phyloP scores from a whole-genome alignment of 192 early-diverging fungal genomes.

The Endogone sp. region DNA sequence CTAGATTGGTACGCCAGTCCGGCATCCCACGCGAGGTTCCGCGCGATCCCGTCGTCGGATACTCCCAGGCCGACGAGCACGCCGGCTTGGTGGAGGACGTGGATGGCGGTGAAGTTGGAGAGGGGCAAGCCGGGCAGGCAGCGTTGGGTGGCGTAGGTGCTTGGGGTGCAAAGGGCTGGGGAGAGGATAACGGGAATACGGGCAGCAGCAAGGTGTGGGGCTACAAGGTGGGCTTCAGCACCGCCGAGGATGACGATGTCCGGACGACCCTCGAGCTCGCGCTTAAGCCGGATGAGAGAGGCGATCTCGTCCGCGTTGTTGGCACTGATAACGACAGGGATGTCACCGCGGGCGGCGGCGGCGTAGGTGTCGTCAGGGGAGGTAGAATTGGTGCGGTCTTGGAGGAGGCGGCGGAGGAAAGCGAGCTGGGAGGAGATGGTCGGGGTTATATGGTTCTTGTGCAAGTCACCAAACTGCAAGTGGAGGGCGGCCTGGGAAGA shows the following conservation, averaged over 20 bases:
- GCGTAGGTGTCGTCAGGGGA: constrained; percentile 17
- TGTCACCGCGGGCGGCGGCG: constrained; percentile 39
- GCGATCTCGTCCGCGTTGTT: constrained; percentile 64
- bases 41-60: constrained; percentile 43
- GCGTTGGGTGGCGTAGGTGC: constrained; percentile 50
- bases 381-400: constrained; percentile 22
- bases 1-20: constrained; percentile 56
- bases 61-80: constrained; percentile 60
- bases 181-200: constrained; percentile 60
- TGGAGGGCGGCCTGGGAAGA: constrained; percentile 54
- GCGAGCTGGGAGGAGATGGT: constrained; percentile 51
- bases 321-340: constrained; percentile 43
- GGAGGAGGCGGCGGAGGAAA: constrained; percentile 37
- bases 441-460: constrained; percentile 35
- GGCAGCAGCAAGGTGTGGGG: constrained; percentile 44
- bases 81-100: constrained; percentile 48
- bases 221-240: constrained; percentile 64
- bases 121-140: constrained; percentile 55
- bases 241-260: constrained; percentile 58
- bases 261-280: constrained; percentile 35
- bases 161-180: constrained; percentile 63
- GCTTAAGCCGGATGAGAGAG: constrained; percentile 58
- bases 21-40: constrained; percentile 74
- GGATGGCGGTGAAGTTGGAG: constrained; percentile 44
- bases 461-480: constrained; percentile 46